Percentiles rank a stretch among this genome's conserved stretches.
Conservation (phyloP, 2,329 filamentous ascomycete species). For the Aspergillus ustus region DNA sequence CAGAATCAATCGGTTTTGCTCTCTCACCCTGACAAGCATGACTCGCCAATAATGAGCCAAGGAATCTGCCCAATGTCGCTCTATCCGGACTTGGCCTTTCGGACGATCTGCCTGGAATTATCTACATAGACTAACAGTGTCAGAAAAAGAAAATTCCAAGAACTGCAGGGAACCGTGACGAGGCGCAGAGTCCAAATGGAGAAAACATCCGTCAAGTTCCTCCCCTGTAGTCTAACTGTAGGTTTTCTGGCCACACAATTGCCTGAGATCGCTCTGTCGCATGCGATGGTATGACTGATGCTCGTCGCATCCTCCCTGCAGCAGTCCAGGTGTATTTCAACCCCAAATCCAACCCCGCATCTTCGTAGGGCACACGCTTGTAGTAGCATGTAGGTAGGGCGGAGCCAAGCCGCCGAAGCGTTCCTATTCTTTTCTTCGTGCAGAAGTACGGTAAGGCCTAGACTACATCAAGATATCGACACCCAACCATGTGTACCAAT, state of each 20-base stretch:
- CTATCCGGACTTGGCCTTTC: neutral
- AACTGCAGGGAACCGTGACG: neutral
- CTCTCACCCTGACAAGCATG: neutral
- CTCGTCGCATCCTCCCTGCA: neutral
- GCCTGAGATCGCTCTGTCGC: neutral
- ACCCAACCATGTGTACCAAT: conserved; percentile 13
- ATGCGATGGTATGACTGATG: neutral
- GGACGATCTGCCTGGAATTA: neutral
- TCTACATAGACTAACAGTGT: neutral
- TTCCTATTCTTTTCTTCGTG: conserved; percentile 7
- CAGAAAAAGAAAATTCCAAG: neutral
- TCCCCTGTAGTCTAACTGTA: neutral
- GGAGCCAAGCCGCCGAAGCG: neutral
- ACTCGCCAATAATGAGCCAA: neutral
- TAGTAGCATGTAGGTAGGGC: neutral
- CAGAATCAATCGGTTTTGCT: neutral
- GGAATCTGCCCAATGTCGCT: neutral
- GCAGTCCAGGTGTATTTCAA: neutral
- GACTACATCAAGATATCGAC: conserved; percentile 13
- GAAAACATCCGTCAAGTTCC: neutral
- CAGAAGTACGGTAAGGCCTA: conserved; percentile 1
- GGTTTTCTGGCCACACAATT: neutral
- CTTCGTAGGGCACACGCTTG: too few relatives aligned
- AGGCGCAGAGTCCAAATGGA: neutral
- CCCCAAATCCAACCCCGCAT: neutral